Percentiles rank a stretch among this genome's conserved stretches.
Conservation (phyloP, 108 stramenopile genomes). For the Cafeteria roenbergensis region DNA sequence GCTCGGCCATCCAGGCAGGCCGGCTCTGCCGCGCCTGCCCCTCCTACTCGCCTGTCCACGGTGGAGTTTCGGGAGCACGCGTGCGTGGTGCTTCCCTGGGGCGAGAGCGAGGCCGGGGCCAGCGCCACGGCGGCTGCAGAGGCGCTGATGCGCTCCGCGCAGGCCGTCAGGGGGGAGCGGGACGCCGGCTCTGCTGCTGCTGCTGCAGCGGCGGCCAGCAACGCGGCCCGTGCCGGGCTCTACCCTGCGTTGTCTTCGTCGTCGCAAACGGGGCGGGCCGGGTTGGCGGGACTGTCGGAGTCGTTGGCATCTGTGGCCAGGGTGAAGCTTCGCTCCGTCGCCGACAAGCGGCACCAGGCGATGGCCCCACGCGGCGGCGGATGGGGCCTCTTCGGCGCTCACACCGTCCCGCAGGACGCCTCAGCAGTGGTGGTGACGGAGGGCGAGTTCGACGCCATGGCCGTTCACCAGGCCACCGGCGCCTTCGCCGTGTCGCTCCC, state of each 20-base stretch:
- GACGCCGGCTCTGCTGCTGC: neutral
- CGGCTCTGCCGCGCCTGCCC: too few relatives aligned
- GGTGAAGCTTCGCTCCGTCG: constrained; percentile 64
- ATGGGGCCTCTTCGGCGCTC: constrained; percentile 86
- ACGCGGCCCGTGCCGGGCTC: neutral
- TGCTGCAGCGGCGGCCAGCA: neutral
- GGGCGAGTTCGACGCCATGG: constrained; percentile 97
- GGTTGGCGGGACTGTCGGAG: neutral
- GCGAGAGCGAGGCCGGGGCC: too few relatives aligned
- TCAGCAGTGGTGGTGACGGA: constrained; percentile 76
- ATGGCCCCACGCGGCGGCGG: constrained; percentile 69
- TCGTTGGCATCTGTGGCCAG: constrained; percentile 54
- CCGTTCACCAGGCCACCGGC: constrained; percentile 81
- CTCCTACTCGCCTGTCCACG: too few relatives aligned
- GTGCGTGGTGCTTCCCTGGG: constrained; percentile 4
- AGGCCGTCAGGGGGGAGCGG: neutral
- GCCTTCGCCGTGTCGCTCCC: constrained; percentile 53
- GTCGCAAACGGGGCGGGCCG: neutral
- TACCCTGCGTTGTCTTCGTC: neutral
- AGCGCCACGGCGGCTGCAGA: too few relatives aligned
- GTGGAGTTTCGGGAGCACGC: neutral
- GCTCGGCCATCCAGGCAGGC: too few relatives aligned
- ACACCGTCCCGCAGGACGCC: constrained; percentile 59
- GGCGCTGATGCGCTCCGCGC: neutral
- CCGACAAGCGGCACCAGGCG: constrained; percentile 61